Conservation (phyloP, 1,284 basidiomycete species). For the Anthracocystis setariae region DNA sequence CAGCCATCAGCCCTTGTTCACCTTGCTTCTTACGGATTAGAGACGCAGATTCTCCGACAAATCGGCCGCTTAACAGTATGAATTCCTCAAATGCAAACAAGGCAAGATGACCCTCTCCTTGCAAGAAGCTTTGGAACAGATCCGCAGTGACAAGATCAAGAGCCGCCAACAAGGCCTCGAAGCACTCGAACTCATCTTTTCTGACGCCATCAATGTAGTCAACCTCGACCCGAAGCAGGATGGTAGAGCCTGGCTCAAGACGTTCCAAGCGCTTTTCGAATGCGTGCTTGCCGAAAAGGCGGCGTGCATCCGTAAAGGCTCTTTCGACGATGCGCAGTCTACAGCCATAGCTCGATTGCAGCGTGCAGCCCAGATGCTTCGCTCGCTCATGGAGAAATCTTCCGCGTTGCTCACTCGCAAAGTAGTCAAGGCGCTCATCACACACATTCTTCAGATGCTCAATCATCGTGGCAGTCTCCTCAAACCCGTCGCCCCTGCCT, state of each 20-base stretch:
- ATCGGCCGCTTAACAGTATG: constrained; percentile 4
- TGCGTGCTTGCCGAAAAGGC: constrained; percentile 76
- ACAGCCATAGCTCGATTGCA: constrained; percentile 74
- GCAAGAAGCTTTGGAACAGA: constrained; percentile 44
- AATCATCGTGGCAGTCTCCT: constrained; percentile 74
- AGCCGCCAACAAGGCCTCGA: constrained; percentile 77
- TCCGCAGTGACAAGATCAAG: constrained; percentile 74
- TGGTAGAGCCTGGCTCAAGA: constrained; percentile 73
- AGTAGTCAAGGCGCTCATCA: constrained; percentile 73
- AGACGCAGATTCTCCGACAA: too few species aligned
- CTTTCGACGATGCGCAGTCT: constrained; percentile 65
- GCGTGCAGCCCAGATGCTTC: constrained; percentile 75
- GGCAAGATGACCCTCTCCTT: constrained; percentile 44
- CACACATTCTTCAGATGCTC: constrained; percentile 77
- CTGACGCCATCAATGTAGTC: constrained; percentile 72
- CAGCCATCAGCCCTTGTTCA: background rate
- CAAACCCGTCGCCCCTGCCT: constrained; percentile 78
- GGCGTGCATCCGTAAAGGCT: constrained; percentile 72
- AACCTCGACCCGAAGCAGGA: constrained; percentile 73
- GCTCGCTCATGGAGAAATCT: constrained; percentile 77
- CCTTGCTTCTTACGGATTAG: too few species aligned
- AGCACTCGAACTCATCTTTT: constrained; percentile 74
- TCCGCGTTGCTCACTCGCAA: constrained; percentile 73
- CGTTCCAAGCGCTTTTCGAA: constrained; percentile 80
- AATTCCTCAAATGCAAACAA: background rate